phyloP scores from a whole-genome alignment of 257 asterid genomes.

The Petrea volubilis region DNA sequence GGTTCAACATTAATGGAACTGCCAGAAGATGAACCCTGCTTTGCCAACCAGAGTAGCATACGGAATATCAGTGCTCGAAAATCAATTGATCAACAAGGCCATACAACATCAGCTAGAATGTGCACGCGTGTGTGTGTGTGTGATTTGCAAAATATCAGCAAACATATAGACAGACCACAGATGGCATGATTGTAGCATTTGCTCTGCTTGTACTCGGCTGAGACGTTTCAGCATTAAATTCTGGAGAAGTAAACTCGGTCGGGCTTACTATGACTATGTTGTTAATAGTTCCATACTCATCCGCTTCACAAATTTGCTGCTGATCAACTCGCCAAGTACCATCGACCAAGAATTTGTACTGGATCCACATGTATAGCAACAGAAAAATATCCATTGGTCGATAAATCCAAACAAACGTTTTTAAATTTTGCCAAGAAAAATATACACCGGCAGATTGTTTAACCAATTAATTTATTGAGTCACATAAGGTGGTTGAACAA shows the following conservation, averaged over 20 bases:
- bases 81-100: conserved; percentile 1
- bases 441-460: not conserved
- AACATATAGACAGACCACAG: conserved; percentile 34
- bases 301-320: conserved; percentile 52
- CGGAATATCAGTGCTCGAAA: not conserved
- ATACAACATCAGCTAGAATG: not conserved
- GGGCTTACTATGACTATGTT: conserved; percentile 47
- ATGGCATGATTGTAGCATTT: conserved; percentile 1
- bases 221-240: conserved; percentile 25
- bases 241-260: conserved; percentile 24
- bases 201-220: conserved; percentile 28
- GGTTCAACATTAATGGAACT: conserved; percentile 23
- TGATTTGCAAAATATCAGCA: not conserved
- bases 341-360: conserved; percentile 75
- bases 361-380: conserved; percentile 26
- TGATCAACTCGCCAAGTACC: conserved; percentile 62
- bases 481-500: not conserved
- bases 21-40: conserved; percentile 50
- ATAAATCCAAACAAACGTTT: not conserved
- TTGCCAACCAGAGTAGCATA: conserved; percentile 14
- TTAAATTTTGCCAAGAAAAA: not conserved
- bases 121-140: not conserved
- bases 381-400: not conserved
- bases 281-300: conserved; percentile 52
- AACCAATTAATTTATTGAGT: too few species aligned